phyloP scores from a whole-genome alignment of 1,284 basidiomycete genomes.

The Microbotryum saponariae region DNA sequence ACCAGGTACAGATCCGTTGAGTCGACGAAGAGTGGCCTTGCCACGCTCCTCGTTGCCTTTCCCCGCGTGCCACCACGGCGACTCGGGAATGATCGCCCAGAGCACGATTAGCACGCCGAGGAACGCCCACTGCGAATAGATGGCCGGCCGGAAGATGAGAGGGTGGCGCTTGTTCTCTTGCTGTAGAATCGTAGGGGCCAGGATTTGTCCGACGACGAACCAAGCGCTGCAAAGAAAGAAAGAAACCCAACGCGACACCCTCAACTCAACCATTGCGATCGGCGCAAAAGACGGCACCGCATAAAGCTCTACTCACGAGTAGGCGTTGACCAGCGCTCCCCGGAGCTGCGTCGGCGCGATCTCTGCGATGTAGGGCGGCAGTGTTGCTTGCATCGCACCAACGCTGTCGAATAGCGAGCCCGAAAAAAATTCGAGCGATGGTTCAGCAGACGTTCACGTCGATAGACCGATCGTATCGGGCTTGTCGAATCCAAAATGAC shows the following conservation, averaged over 20 bases:
- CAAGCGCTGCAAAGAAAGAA: conserved; percentile 10
- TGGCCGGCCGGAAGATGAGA: conserved; percentile 28
- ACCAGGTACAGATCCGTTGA: conserved; percentile 20
- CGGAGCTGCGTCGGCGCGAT: conserved; percentile 33
- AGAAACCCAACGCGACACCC: too few relatives aligned
- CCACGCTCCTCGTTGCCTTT: conserved; percentile 31
- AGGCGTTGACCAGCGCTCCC: conserved; percentile 33
- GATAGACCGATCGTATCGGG: too few relatives aligned
- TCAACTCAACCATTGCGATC: too few relatives aligned
- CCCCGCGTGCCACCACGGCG: conserved; percentile 36
- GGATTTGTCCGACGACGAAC: conserved; percentile 28
- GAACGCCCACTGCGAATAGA: conserved; percentile 37
- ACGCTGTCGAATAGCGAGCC: background rate
- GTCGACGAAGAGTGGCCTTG: conserved; percentile 19
- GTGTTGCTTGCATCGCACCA: conserved; percentile 34
- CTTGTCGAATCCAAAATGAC: too few relatives aligned
- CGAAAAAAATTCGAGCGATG: too few relatives aligned
- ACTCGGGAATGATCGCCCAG: conserved; percentile 36
- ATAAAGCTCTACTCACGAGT: conserved; percentile 21
- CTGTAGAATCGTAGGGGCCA: conserved; percentile 24
- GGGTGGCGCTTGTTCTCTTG: conserved; percentile 21
- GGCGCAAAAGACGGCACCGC: background rate
- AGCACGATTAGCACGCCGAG: conserved; percentile 35
- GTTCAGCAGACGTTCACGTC: too few relatives aligned
- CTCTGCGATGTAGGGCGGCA: conserved; percentile 35